Percentiles rank a stretch among this genome's conserved stretches.
phyloP scores from a whole-genome alignment of 1,284 basidiomycete genomes.

The Leccinum proliferum region DNA sequence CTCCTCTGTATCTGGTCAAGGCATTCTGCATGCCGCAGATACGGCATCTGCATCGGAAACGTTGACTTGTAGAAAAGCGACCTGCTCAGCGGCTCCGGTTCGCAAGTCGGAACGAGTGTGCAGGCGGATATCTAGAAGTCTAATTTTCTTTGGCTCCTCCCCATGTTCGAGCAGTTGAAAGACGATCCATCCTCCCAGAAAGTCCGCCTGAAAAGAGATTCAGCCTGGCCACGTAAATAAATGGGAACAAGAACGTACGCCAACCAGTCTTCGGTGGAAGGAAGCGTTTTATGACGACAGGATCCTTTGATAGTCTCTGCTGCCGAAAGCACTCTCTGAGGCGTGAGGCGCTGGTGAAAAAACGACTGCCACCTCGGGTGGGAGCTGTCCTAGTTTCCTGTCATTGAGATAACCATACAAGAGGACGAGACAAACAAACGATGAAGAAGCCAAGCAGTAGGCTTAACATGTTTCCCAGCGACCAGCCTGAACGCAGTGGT shows the following conservation, averaged over 20 bases:
- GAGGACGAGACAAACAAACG: conserved; percentile 10
- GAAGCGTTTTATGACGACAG: conserved; percentile 24
- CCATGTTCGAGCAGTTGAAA: conserved; percentile 60
- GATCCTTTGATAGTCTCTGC: conserved; percentile 33
- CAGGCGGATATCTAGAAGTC: conserved; percentile 59
- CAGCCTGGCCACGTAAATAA: background rate
- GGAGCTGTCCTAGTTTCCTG: conserved; percentile 39
- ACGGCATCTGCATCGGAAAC: conserved; percentile 38
- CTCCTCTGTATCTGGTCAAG: conserved; percentile 44
- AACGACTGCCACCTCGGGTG: conserved; percentile 33
- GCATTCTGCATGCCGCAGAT: conserved; percentile 34
- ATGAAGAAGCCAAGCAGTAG: conserved; percentile 7
- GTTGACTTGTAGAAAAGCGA: conserved; percentile 55
- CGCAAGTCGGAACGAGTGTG: conserved; percentile 51
- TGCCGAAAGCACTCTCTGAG: conserved; percentile 33
- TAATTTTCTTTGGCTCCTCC: conserved; percentile 58
- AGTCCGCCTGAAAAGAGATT: conserved; percentile 47
- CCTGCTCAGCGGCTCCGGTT: conserved; percentile 41
- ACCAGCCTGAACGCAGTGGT: background rate
- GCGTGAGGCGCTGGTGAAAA: conserved; percentile 45
- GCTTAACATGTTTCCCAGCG: conserved; percentile 12
- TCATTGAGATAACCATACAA: conserved; percentile 53
- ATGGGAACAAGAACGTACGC: conserved; percentile 32
- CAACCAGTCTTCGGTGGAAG: conserved; percentile 49
- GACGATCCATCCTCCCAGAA: conserved; percentile 73